These are phyloP conservation scores for Micromonas commoda DNA, from an alignment of 139 green algal species.

Conservation along the genomic window DNA sequence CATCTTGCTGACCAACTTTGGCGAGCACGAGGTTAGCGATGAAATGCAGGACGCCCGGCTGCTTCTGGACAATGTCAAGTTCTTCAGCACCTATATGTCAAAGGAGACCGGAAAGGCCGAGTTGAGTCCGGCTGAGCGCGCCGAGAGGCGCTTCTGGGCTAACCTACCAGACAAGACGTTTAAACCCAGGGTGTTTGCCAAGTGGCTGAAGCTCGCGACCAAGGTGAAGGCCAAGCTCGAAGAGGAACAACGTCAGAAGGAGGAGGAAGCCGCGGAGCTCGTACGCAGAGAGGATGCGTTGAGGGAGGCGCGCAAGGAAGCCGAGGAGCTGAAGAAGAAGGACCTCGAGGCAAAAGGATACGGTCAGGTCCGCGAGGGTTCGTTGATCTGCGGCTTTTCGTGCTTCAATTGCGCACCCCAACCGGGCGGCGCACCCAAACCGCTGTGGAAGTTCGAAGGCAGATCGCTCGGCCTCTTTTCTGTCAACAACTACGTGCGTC, in stretches of 20 bases:
- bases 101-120: neutral
- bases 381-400: too few species aligned
- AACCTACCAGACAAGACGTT: neutral
- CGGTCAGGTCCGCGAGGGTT: too few species aligned
- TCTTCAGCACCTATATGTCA: too few species aligned
- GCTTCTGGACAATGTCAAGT: too few species aligned
- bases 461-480: constrained; percentile 21
- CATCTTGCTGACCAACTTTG: constrained; percentile 37
- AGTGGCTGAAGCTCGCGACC: neutral
- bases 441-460: neutral
- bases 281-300: too few species aligned
- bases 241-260: neutral
- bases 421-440: neutral
- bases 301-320: too few species aligned
- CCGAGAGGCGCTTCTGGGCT: neutral
- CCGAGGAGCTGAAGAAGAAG: too few species aligned
- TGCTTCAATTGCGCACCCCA: too few species aligned
- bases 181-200: neutral
- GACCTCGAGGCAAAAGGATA: too few species aligned
- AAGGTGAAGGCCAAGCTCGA: neutral
- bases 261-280: too few species aligned
- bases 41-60: too few species aligned
- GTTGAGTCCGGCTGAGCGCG: neutral
- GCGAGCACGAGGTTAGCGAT: neutral
- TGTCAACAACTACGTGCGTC: neutral